A percentile compares a stretch with the other conserved stretches of the same genome.
Conservation (phyloP, 2,329 filamentous ascomycete species). For the Paecilomyces sp. region DNA sequence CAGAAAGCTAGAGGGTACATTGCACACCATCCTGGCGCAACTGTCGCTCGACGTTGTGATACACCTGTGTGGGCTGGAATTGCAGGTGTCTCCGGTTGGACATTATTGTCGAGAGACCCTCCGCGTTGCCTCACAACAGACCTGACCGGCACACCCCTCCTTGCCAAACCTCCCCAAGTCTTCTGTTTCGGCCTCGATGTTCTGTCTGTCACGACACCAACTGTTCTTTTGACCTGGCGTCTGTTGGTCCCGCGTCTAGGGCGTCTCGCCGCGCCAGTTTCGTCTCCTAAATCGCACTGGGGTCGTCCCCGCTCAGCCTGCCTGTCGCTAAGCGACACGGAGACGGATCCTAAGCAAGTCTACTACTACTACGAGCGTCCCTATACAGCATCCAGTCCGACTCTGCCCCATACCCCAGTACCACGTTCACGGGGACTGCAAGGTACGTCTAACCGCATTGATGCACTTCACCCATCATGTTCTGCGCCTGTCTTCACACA, state of each 20-base stretch:
- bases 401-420: background rate
- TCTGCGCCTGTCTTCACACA: conserved; percentile 10
- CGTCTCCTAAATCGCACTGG: background rate
- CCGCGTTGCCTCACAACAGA: background rate
- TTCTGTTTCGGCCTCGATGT: background rate
- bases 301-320: conserved; percentile 24
- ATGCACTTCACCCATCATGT: conserved; percentile 5
- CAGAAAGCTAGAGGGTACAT: background rate
- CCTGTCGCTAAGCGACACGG: conserved; percentile 35
- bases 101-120: background rate
- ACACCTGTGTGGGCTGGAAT: background rate
- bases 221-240: background rate
- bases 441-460: conserved; percentile 3
- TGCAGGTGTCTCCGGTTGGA: background rate
- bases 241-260: background rate
- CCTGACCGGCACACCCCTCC: background rate
- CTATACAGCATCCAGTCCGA: conserved; percentile 18
- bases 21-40: background rate
- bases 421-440: background rate
- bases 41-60: background rate
- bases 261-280: conserved; percentile 1
- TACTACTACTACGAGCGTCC: conserved; percentile 11
- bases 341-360: conserved; percentile 14
- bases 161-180: background rate
- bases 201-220: background rate